These are phyloP conservation scores for Pseudonectria buxi DNA, from an alignment of 2,329 filamentous ascomycete species.

Conservation along the genomic window DNA sequence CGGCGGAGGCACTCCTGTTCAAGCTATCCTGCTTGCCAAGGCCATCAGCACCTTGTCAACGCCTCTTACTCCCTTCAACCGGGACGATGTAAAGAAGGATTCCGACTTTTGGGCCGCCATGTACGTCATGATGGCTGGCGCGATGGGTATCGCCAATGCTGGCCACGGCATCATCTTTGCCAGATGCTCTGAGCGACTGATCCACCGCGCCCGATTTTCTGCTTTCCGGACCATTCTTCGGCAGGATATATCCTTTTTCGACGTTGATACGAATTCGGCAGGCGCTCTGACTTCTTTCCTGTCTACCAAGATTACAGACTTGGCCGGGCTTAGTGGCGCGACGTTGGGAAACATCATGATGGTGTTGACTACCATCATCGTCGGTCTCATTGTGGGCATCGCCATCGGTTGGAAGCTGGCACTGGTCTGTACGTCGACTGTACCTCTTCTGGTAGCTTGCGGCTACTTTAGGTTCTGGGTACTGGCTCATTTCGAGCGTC, in stretches of 20 bases:
- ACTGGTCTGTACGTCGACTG: slow-evolving; percentile 35
- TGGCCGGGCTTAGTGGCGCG: slow-evolving; percentile 7
- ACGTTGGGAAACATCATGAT: slow-evolving; percentile 7
- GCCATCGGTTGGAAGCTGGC: slow-evolving; percentile 37
- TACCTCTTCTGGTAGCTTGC: slow-evolving; percentile 33
- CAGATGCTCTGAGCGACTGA: slow-evolving; percentile 12
- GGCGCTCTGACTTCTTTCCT: slow-evolving; percentile 19
- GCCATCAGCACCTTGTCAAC: slow-evolving; percentile 11
- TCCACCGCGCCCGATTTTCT: slow-evolving; percentile 2
- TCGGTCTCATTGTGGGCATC: slow-evolving; percentile 5
- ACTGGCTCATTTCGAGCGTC: slow-evolving; percentile 14
- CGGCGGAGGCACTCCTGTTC: slow-evolving; percentile 23
- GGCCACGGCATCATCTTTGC: slow-evolving; percentile 13
- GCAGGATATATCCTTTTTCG: slow-evolving; percentile 33
- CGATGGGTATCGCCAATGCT: slow-evolving; percentile 28
- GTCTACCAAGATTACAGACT: slow-evolving; percentile 5
- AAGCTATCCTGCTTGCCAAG: slow-evolving; percentile 22
- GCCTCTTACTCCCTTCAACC: slow-evolving; percentile 7
- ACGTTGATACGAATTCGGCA: slow-evolving; percentile 13
- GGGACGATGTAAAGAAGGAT: slow-evolving; percentile 7
- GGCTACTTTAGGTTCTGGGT: slow-evolving; percentile 31
- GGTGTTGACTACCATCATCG: slow-evolving; percentile 2
- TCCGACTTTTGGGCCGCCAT: slow-evolving; percentile 42
- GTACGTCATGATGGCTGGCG: slow-evolving; percentile 39
- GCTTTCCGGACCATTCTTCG: slow-evolving; percentile 17